Conservation (phyloP, 345 rosid species). For the Salix suchowensis region DNA sequence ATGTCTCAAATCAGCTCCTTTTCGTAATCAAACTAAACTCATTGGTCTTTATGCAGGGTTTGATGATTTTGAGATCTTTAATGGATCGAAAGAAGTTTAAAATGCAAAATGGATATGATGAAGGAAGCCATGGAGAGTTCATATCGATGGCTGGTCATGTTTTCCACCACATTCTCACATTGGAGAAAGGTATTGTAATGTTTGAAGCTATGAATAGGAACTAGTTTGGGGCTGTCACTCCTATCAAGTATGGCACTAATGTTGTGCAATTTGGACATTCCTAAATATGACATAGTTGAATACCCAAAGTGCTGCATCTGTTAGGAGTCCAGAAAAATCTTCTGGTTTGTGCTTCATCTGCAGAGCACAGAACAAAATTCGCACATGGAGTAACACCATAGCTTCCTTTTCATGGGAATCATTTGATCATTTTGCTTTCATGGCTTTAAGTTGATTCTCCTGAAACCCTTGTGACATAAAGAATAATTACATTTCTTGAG, state of each 20-base stretch:
- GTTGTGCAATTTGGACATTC: neutral
- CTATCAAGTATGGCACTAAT: neutral
- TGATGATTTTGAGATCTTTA: slow-evolving; percentile 70
- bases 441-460: neutral
- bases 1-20: neutral
- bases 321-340: neutral
- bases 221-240: neutral
- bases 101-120: neutral
- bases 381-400: neutral
- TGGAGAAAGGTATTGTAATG: slow-evolving; percentile 4
- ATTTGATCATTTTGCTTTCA: neutral
- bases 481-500: neutral
- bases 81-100: slow-evolving; percentile 16
- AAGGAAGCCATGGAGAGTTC: neutral
- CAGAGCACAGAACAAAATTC: neutral
- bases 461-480: neutral
- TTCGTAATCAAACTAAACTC: neutral
- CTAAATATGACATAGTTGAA: neutral
- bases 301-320: neutral
- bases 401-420: neutral
- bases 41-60: slow-evolving; percentile 54
- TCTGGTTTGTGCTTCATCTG: neutral
- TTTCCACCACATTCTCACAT: neutral
- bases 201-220: neutral
- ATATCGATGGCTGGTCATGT: neutral